phyloP scores from a whole-genome alignment of 2,329 filamentous ascomycete genomes.

The Aspergillus pseudoglaucus region DNA sequence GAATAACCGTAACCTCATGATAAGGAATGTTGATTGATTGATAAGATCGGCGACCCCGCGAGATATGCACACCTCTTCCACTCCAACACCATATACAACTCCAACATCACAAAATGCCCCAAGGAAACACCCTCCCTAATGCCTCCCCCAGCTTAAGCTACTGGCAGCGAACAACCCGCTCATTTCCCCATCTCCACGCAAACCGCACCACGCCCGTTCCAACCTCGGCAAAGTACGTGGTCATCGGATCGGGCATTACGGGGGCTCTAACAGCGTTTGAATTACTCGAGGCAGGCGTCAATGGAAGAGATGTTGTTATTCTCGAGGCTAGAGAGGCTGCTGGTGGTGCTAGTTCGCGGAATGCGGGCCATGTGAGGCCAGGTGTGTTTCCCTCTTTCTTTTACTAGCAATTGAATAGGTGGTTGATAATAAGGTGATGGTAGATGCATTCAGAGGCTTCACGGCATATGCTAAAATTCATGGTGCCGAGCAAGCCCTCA shows the following conservation, averaged over 20 bases:
- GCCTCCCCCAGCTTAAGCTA: conserved; percentile 30
- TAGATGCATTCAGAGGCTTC: conserved; percentile 45
- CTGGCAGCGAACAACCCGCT: conserved; percentile 43
- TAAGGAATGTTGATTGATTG: neutral
- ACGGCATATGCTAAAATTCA: conserved; percentile 38
- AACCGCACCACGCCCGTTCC: conserved; percentile 29
- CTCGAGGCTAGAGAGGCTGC: conserved; percentile 42
- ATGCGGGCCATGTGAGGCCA: conserved; percentile 42
- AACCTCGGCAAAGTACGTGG: conserved; percentile 25
- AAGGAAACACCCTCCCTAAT: conserved; percentile 14
- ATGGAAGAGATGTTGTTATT: conserved; percentile 31
- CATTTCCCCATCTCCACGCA: conserved; percentile 36
- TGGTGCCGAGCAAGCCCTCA: conserved; percentile 39
- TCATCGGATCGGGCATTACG: conserved; percentile 41
- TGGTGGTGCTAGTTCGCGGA: conserved; percentile 40
- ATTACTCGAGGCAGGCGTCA: conserved; percentile 31
- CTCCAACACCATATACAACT: neutral
- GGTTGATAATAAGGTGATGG: neutral
- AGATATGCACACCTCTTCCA: neutral
- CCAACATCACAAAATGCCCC: neutral
- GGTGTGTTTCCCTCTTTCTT: neutral
- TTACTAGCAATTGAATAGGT: neutral
- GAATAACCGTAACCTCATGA: neutral
- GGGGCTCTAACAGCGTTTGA: conserved; percentile 38
- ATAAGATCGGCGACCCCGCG: neutral